Evolutionary conservation across 163 green algal species (phyloP), one percentile per base, ranked within the genome.

Genomic region (Scenedesmus sp.): DNA sequence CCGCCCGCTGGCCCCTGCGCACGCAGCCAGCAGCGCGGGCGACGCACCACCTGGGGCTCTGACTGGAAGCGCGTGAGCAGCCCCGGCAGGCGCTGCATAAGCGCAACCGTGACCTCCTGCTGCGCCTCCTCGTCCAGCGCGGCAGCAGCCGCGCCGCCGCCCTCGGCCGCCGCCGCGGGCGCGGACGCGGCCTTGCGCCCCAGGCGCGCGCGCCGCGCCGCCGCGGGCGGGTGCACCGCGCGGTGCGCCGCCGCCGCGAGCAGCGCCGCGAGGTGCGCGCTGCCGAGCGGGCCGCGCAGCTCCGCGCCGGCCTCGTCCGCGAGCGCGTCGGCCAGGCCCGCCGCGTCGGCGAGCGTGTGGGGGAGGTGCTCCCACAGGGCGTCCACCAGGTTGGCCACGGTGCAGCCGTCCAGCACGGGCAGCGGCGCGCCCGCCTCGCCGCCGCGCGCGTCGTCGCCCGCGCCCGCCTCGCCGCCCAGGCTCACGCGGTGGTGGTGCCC

Each of bases 361-460:
- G 77, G 87, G 34, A 67, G 28, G 31, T 77, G 33, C 22, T 67
- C 82, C 42, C 87, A 88, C 28, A 93, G 75, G 2, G 85, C 85
- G 54, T 92, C 88, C 54, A 94, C 88, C 39, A 87, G 50, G 10
- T 81, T 28, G 13, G 45, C 60, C 22, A 82, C 75, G n/a, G n/a
- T n/a, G n/a, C n/a, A n/a, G n/a, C n/a, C n/a, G n/a, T n/a, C n/a
- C 45, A 71, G 33, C 18, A 62, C 64, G 2, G 54, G 54, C 11
- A 86, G 74, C 60, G 90, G 72, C 4, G 78, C 50, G 39, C 39
- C 39, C 47, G 80, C 75, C 42, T 66, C 2, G 2, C 17, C 34
- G 22, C 29, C 18, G 33, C 44, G 18, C 29, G 48, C 48, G 24
- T 4, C 29, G 51, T 17, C 11, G 36, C 50, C 51, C n/a, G 15